phyloP scores from a whole-genome alignment of 148 eudicot genomes.

The Diospyros lotus region DNA sequence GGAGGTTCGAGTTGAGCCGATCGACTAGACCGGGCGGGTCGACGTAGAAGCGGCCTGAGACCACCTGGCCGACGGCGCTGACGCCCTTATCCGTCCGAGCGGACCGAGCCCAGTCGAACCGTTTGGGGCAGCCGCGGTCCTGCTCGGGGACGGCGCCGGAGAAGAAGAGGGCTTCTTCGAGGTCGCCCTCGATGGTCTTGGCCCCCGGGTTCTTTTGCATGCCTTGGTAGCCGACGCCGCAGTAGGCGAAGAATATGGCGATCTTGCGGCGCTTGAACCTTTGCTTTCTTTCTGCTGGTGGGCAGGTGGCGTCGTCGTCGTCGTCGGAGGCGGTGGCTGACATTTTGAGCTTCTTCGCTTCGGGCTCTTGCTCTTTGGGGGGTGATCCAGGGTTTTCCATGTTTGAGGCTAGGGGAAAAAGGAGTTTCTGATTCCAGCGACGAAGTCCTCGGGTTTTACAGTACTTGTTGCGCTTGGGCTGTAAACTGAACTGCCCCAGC shows the following conservation, averaged over 20 bases:
- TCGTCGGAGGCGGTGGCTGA: conserved; percentile 45
- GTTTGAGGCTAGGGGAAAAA: background rate
- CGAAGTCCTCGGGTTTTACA: background rate
- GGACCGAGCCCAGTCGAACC: conserved; percentile 84
- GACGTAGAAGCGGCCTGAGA: conserved; percentile 72
- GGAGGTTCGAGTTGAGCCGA: conserved; percentile 44
- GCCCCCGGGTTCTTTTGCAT: conserved; percentile 98
- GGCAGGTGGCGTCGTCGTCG: conserved; percentile 13
- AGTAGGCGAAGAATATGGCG: conserved; percentile 86
- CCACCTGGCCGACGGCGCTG: conserved; percentile 84
- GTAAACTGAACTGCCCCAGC: background rate
- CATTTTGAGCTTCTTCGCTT: conserved; percentile 60
- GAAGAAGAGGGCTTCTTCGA: conserved; percentile 75
- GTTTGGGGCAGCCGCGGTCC: conserved; percentile 51
- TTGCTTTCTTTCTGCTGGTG: conserved; percentile 14
- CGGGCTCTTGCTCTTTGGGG: conserved; percentile 40
- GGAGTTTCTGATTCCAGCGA: background rate
- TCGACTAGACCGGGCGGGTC: conserved; percentile 75
- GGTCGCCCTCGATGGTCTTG: conserved; percentile 91
- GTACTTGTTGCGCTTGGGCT: background rate
- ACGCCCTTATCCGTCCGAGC: conserved; percentile 95
- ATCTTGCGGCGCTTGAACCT: conserved; percentile 77
- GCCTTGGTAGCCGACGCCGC: conserved; percentile 92
- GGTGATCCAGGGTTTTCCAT: conserved; percentile 18
- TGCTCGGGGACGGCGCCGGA: conserved; percentile 71